phyloP scores from a whole-genome alignment of 768 basidiomycete genomes.

The Clitopilus hobsonii region DNA sequence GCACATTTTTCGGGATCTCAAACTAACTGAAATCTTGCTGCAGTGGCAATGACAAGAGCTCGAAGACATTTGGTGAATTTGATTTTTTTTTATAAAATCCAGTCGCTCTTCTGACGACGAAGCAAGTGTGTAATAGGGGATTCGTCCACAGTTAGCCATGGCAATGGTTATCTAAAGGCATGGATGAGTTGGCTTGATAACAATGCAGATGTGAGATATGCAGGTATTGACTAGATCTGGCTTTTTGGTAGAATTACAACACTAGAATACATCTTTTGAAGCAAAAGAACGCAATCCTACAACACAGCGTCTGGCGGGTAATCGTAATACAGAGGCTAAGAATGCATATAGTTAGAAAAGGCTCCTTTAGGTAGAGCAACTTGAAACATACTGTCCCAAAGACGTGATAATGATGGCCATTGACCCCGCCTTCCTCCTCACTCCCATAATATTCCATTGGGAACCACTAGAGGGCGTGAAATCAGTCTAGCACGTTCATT shows the following conservation, averaged over 20 bases:
- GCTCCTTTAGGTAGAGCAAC: neutral
- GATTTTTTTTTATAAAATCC: neutral
- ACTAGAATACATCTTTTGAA: constrained; percentile 1
- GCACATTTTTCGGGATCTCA: no score
- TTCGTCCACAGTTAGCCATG: constrained; percentile 84
- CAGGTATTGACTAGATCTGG: constrained; percentile 50
- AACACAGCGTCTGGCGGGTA: constrained; percentile 40
- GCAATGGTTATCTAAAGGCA: constrained; percentile 75
- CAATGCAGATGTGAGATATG: constrained; percentile 88
- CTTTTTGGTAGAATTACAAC: neutral
- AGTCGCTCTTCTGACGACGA: neutral
- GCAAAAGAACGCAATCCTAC: constrained; percentile 15
- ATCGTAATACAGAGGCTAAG: constrained; percentile 49
- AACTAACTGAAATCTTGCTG: no score
- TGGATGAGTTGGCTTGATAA: constrained; percentile 92
- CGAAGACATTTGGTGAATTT: constrained; percentile 78
- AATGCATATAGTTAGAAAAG: neutral
- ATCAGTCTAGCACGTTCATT: neutral
- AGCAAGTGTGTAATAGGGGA: constrained; percentile 88
- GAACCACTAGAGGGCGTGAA: constrained; percentile 54
- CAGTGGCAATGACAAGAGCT: constrained; percentile 91
- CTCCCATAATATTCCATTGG: constrained; percentile 65
- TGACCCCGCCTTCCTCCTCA: constrained; percentile 47
- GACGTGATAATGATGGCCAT: constrained; percentile 76
- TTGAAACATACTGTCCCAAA: constrained; percentile 54